Evolutionary conservation across 345 rosid species (phyloP).

Genomic region (Rhizophora mangle): DNA sequence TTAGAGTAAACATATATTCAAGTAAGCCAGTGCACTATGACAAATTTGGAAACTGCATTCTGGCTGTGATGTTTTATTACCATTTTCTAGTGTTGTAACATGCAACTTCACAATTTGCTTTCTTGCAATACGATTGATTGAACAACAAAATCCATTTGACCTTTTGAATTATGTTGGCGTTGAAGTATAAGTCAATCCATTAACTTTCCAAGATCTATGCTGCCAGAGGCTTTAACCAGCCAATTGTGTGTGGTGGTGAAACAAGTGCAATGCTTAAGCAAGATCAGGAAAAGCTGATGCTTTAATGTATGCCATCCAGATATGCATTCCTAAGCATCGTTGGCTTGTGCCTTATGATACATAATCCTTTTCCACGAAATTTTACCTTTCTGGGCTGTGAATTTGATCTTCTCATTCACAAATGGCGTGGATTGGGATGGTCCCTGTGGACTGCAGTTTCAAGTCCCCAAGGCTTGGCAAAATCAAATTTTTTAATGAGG

Average conservation of each 20-base stretch:
- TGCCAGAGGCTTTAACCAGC: constrained; percentile 92
- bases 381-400: constrained; percentile 47
- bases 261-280: constrained; percentile 84
- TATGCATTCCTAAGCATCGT: constrained; percentile 87
- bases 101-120: neutral
- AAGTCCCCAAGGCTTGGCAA: constrained; percentile 68
- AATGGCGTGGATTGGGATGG: constrained; percentile 94
- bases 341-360: constrained; percentile 3
- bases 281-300: constrained; percentile 68
- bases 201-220: constrained; percentile 5
- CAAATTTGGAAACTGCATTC: no score
- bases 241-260: constrained; percentile 90
- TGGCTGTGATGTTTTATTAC: neutral
- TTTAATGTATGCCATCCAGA: constrained; percentile 79
- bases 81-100: neutral
- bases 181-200: neutral
- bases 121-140: neutral
- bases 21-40: no score
- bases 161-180: neutral
- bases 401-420: constrained; percentile 90
- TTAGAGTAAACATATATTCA: no score
- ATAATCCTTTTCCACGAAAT: neutral
- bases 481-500: constrained; percentile 79
- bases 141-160: neutral
- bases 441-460: constrained; percentile 78